phyloP scores from a whole-genome alignment of 1,284 basidiomycete genomes.

The Violaceomyces palustris region DNA sequence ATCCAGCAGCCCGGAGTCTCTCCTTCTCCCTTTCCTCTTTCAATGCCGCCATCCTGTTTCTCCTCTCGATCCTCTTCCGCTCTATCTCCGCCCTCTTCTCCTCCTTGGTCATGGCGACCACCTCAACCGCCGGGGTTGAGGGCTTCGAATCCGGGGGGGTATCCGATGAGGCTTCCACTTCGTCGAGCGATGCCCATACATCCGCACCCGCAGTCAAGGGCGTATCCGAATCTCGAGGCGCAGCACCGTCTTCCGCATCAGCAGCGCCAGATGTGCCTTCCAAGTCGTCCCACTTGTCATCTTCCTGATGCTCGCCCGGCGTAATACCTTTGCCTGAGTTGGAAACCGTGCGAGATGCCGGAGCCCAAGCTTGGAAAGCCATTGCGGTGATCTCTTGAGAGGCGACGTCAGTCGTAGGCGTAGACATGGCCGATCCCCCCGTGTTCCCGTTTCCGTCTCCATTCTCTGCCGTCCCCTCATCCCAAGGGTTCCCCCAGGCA shows the following conservation, averaged over 20 bases:
- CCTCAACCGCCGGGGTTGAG: slow-evolving; percentile 7
- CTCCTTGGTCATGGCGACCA: slow-evolving; percentile 27
- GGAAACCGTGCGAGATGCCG: background rate
- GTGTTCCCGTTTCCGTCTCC: background rate
- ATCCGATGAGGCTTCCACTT: slow-evolving; percentile 6
- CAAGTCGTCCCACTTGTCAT: no score
- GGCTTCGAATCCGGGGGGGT: background rate
- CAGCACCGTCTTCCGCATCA: background rate
- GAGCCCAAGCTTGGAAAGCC: slow-evolving; percentile 10
- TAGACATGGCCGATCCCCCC: background rate
- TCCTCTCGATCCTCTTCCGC: slow-evolving; percentile 33
- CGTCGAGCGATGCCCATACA: slow-evolving; percentile 21
- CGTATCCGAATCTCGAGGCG: background rate
- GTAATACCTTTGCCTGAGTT: slow-evolving; percentile 1
- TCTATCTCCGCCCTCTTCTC: slow-evolving; percentile 41
- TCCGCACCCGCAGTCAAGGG: slow-evolving; percentile 2
- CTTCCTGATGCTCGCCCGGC: slow-evolving; percentile 1
- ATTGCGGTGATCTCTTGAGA: slow-evolving; percentile 23
- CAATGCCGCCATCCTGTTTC: slow-evolving; percentile 25
- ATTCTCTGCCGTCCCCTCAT: background rate
- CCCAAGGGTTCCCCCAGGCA: slow-evolving; percentile 30
- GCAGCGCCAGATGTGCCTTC: slow-evolving; percentile 1
- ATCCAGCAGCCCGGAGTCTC: no score
- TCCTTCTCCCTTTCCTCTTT: slow-evolving; percentile 32
- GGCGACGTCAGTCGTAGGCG: background rate